Percentiles rank a stretch among this genome's conserved stretches.
Evolutionary conservation across 306 rosid species (phyloP).

Genomic region (Geum urbanum): DNA sequence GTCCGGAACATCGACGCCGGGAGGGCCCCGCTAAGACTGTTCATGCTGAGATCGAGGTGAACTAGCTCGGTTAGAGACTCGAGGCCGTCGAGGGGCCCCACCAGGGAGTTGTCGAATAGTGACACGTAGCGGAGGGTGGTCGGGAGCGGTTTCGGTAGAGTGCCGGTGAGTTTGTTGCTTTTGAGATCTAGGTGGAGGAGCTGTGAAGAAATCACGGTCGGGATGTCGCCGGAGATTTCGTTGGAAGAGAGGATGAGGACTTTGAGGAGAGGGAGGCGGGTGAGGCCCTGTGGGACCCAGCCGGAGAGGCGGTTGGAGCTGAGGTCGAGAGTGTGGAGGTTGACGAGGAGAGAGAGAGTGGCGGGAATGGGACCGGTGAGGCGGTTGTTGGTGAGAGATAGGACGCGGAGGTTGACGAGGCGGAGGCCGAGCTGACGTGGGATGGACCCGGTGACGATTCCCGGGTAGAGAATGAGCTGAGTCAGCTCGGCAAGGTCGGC

Average conservation of each 20-base stretch:
- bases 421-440: constrained; percentile 42
- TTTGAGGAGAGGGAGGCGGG: constrained; percentile 38
- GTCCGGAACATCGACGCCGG: constrained; percentile 49
- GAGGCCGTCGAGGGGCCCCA: constrained; percentile 60
- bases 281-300: constrained; percentile 42
- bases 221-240: constrained; percentile 36
- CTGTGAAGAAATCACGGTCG: constrained; percentile 34
- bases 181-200: constrained; percentile 62
- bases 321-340: constrained; percentile 79
- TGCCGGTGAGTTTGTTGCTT: constrained; percentile 43
- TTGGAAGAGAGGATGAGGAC: constrained; percentile 60
- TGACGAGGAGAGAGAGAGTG: constrained; percentile 36
- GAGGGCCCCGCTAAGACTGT: constrained; percentile 52
- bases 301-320: constrained; percentile 65
- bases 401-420: constrained; percentile 55
- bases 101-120: constrained; percentile 41
- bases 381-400: constrained; percentile 62
- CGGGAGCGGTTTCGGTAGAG: constrained; percentile 42
- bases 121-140: constrained; percentile 65
- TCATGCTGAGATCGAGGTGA: constrained; percentile 62
- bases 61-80: constrained; percentile 42
- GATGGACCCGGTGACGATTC: constrained; percentile 71
- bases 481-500: constrained; percentile 54
- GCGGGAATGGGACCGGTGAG: constrained; percentile 57
- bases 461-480: constrained; percentile 71